Percentiles rank a stretch among this genome's conserved stretches.
phyloP scores from a whole-genome alignment of 2,329 filamentous ascomycete genomes.

The Ampelomyces quisqualis region DNA sequence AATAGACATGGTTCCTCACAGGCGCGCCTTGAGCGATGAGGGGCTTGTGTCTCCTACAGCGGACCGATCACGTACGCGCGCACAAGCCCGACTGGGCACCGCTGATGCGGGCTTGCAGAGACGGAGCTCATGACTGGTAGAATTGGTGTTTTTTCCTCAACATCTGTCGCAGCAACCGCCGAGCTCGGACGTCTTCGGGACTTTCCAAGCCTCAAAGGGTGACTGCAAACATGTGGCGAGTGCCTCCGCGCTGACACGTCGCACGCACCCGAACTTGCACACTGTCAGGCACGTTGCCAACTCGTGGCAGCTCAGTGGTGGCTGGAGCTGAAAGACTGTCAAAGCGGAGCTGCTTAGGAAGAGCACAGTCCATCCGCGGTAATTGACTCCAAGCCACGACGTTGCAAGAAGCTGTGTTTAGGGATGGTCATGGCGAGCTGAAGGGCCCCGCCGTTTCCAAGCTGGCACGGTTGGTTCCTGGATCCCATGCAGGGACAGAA shows the following conservation, averaged over 20 bases:
- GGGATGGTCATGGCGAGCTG: slow-evolving; percentile 19
- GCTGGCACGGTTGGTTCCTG: too few relatives aligned
- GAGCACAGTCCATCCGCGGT: slow-evolving; percentile 9
- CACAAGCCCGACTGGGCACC: slow-evolving; percentile 4
- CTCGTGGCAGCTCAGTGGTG: slow-evolving; percentile 3
- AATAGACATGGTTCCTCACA: slow-evolving; percentile 2
- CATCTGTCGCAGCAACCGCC: not conserved
- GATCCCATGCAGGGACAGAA: slow-evolving; percentile 32
- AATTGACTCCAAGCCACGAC: slow-evolving; percentile 15
- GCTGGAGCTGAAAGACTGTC: slow-evolving; percentile 10
- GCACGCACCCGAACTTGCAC: not conserved
- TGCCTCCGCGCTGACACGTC: not conserved
- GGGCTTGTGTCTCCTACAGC: slow-evolving; percentile 7
- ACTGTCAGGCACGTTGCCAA: not conserved
- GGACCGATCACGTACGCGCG: slow-evolving; percentile 5
- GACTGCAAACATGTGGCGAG: slow-evolving; percentile 1
- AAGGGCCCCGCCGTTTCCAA: slow-evolving; percentile 11
- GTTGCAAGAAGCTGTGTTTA: slow-evolving; percentile 20
- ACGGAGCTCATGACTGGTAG: not conserved
- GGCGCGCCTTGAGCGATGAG: slow-evolving; percentile 2
- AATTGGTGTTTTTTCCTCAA: not conserved
- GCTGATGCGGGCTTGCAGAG: not conserved
- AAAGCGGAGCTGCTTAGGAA: slow-evolving; percentile 11
- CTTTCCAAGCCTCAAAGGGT: not conserved
- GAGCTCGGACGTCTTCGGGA: not conserved